A percentile compares a stretch with the other conserved stretches of the same genome.
phyloP scores from a whole-genome alignment of 805 yeast genomes.

The Sungouiozyma ichnusensis region DNA sequence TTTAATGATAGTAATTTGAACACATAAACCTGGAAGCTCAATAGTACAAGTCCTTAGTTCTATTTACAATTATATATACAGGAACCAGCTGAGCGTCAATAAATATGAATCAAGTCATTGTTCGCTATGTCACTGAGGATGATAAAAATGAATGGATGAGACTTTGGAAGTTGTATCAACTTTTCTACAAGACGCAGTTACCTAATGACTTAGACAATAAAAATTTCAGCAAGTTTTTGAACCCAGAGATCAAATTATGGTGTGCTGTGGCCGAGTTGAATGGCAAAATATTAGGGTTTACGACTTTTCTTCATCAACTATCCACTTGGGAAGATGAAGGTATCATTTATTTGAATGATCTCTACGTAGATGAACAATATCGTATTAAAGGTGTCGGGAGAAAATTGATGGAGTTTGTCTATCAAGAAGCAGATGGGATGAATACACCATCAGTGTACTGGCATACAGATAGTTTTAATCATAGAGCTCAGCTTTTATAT shows the following conservation, averaged over 20 bases:
- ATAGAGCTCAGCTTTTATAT: slow-evolving; percentile 46
- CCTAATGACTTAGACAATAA: slow-evolving; percentile 28
- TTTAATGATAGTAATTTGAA: no score
- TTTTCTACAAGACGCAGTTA: slow-evolving; percentile 30
- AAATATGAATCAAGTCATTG: background rate
- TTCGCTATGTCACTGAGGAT: slow-evolving; percentile 32
- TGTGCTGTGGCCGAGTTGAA: slow-evolving; percentile 34
- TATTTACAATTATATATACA: no score
- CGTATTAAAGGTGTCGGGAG: slow-evolving; percentile 40
- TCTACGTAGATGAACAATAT: slow-evolving; percentile 33
- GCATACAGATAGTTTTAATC: slow-evolving; percentile 43
- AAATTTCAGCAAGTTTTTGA: slow-evolving; percentile 38
- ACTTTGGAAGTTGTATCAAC: slow-evolving; percentile 37
- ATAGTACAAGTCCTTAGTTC: no score
- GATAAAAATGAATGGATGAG: slow-evolving; percentile 37
- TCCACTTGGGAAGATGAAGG: slow-evolving; percentile 40
- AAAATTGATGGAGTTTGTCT: slow-evolving; percentile 38
- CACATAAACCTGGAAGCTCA: no score
- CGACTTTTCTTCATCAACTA: slow-evolving; percentile 37
- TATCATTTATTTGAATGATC: slow-evolving; percentile 40
- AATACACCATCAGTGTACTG: slow-evolving; percentile 38
- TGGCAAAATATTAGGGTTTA: slow-evolving; percentile 37
- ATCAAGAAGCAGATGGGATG: slow-evolving; percentile 35
- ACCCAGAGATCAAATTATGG: slow-evolving; percentile 35
- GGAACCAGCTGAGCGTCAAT: no score